Evolutionary conservation across 495 filamentous ascomycete species (phyloP).

Genomic region (Neurospora sp.): DNA sequence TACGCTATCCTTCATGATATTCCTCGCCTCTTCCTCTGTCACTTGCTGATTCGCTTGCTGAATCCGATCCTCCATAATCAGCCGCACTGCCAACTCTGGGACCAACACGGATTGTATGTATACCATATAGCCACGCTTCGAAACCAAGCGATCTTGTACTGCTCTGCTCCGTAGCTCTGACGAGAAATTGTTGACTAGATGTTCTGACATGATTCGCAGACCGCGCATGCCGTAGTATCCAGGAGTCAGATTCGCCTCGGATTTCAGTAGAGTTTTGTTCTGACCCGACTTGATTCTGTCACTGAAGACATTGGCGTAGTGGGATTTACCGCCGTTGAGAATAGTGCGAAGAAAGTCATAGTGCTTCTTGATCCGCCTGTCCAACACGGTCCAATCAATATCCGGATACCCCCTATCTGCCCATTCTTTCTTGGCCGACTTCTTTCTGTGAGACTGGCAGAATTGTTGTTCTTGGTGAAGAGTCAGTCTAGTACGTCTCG

Average conservation of each 20-base stretch:
- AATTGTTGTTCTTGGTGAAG: no score
- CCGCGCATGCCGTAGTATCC: slow-evolving; percentile 89
- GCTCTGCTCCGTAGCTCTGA: slow-evolving; percentile 52
- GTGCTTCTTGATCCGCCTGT: slow-evolving; percentile 44
- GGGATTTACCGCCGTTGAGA: slow-evolving; percentile 48
- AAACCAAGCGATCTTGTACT: slow-evolving; percentile 56
- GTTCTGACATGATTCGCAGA: slow-evolving; percentile 50
- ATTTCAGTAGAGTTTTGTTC: slow-evolving; percentile 50
- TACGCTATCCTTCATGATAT: slow-evolving; percentile 62
- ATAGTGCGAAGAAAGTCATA: slow-evolving; percentile 45
- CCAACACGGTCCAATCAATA: no score
- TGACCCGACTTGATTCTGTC: slow-evolving; percentile 49
- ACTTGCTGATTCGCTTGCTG: slow-evolving; percentile 18
- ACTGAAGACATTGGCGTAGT: slow-evolving; percentile 52
- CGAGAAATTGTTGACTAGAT: slow-evolving; percentile 53
- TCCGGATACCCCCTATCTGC: no score
- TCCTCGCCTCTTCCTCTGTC: slow-evolving; percentile 51
- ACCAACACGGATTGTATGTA: slow-evolving; percentile 83
- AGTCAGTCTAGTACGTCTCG: no score
- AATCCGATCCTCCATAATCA: slow-evolving; percentile 69
- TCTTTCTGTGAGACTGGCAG: no score
- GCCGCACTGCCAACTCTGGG: slow-evolving; percentile 64
- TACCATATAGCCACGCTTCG: slow-evolving; percentile 55
- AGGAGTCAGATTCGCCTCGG: slow-evolving; percentile 38
- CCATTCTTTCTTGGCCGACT: no score